Percentiles rank a stretch among this genome's conserved stretches.
These are phyloP conservation scores for Tulasnella sp. DNA, from an alignment of 768 basidiomycete species.

Conservation along the genomic window DNA sequence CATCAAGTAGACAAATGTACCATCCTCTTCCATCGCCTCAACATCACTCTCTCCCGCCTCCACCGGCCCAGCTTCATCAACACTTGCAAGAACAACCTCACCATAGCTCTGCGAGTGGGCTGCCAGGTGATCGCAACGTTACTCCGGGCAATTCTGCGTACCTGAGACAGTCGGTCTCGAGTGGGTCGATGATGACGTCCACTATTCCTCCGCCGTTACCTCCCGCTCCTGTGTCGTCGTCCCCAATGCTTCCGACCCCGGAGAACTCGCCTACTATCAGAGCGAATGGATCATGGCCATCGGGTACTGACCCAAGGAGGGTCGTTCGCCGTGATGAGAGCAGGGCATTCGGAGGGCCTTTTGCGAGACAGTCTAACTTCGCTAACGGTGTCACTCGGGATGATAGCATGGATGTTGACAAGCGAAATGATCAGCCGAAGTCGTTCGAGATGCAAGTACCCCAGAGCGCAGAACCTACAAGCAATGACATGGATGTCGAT, in stretches of 20 bases:
- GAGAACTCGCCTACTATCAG: not conserved
- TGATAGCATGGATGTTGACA: not conserved
- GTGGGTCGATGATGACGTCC: too few relatives aligned
- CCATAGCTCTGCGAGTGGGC: too few relatives aligned
- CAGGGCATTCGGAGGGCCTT: not conserved
- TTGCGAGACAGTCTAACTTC: not conserved
- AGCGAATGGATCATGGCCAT: not conserved
- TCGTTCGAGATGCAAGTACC: not conserved
- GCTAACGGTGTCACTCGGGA: not conserved
- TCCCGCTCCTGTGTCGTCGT: not conserved
- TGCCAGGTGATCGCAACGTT: too few relatives aligned
- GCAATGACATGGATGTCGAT: not conserved
- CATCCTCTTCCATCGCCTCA: too few relatives aligned
- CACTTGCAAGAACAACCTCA: too few relatives aligned
- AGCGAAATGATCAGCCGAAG: not conserved
- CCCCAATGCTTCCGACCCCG: not conserved
- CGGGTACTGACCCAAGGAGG: not conserved
- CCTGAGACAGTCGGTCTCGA: not conserved
- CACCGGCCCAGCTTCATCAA: too few relatives aligned
- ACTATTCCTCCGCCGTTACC: not conserved
- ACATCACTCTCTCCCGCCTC: too few relatives aligned
- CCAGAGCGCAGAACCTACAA: too few relatives aligned
- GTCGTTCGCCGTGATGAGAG: not conserved
- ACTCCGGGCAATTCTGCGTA: not conserved
- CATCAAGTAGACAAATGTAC: too few relatives aligned